Conservation (phyloP, 306 rosid species). For the Parietaria judaica region DNA sequence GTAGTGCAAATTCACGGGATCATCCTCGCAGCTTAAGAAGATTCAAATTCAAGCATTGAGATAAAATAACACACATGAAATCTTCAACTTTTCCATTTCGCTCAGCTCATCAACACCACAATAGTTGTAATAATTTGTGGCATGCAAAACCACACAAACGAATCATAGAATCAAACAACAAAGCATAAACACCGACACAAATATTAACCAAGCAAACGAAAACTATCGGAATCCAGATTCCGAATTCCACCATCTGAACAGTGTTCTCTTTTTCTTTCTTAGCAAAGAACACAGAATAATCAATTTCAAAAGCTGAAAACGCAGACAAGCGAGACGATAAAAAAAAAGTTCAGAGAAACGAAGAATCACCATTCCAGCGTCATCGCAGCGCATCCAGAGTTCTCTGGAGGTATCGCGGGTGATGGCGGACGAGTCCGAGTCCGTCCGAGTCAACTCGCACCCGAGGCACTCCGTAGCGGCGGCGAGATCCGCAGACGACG, state of each 20-base stretch:
- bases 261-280: neutral
- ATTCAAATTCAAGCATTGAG: neutral
- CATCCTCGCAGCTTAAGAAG: neutral
- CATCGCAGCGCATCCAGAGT: constrained; percentile 12
- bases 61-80: neutral
- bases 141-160: neutral
- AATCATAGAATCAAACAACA: neutral
- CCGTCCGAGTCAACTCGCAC: constrained; percentile 29
- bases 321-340: neutral
- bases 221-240: constrained; percentile 1
- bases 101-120: neutral
- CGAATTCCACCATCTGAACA: neutral
- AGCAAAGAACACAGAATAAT: constrained; percentile 2
- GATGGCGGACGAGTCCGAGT: constrained; percentile 36
- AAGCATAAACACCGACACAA: no score
- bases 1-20: neutral
- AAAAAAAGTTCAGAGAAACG: neutral
- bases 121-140: neutral
- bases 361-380: constrained; percentile 38
- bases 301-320: neutral
- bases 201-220: neutral
- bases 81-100: neutral
- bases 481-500: constrained; percentile 37
- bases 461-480: constrained; percentile 7
- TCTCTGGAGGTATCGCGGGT: constrained; percentile 25